Conservation (phyloP, 2,329 filamentous ascomycete species). For the Paecilomyces sp. region DNA sequence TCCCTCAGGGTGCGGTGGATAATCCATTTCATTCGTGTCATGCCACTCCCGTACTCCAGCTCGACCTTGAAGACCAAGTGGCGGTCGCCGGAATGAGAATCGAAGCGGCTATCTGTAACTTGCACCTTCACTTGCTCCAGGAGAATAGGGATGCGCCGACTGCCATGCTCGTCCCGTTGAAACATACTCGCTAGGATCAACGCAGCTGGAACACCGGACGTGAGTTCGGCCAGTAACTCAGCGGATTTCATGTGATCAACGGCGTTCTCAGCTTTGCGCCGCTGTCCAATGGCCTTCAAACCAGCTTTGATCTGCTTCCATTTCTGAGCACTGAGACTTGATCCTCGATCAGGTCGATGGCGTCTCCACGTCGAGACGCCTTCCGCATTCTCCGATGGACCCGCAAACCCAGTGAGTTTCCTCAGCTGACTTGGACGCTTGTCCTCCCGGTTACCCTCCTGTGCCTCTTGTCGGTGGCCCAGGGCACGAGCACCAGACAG, state of each 20-base stretch:
- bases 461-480: constrained; percentile 45
- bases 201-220: constrained; percentile 86
- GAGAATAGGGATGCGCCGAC: constrained; percentile 88
- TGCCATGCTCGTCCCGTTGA: constrained; percentile 91
- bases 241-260: constrained; percentile 94
- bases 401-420: constrained; percentile 57
- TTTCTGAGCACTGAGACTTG: constrained; percentile 67
- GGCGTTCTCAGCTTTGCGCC: constrained; percentile 73
- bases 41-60: constrained; percentile 89
- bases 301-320: constrained; percentile 93
- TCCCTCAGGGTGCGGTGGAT: constrained; percentile 81
- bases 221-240: constrained; percentile 88
- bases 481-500: constrained; percentile 39
- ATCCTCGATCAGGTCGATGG: constrained; percentile 55
- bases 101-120: constrained; percentile 72
- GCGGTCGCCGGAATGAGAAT: constrained; percentile 50
- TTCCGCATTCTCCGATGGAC: constrained; percentile 56
- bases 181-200: constrained; percentile 97
- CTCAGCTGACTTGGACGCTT: constrained; percentile 58
- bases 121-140: constrained; percentile 88
- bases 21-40: constrained; percentile 94
- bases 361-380: constrained; percentile 52
- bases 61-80: constrained; percentile 88
- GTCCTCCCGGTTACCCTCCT: constrained; percentile 44
- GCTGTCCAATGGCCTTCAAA: constrained; percentile 66